Evolutionary conservation across 2,329 filamentous ascomycete species (phyloP).

Genomic region (Chalara sp.): DNA sequence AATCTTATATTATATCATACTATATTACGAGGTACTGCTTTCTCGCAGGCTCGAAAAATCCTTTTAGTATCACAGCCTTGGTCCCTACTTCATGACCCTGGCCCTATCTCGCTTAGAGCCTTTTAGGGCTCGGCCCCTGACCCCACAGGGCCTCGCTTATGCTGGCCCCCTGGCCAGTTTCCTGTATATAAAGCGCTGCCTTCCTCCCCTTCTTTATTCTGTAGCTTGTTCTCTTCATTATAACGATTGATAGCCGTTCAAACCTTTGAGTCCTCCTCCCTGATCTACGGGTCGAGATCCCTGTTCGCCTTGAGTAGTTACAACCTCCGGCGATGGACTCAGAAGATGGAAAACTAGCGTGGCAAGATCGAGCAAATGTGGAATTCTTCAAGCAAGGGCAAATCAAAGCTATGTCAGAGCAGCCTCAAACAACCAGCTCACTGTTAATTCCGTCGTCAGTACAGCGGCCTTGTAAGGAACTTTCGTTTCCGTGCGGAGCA

Average conservation of each 20-base stretch:
- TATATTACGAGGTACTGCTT: no score
- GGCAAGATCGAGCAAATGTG: conserved; percentile 26
- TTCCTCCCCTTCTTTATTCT: no score
- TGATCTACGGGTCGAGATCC: no score
- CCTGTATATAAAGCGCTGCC: background rate
- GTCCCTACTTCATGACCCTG: no score
- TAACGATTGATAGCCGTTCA: no score
- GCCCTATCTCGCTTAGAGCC: no score
- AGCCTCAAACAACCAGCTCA: conserved; percentile 28
- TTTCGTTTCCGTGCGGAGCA: conserved; percentile 8
- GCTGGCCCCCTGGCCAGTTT: conserved; percentile 24
- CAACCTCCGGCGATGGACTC: conserved; percentile 28
- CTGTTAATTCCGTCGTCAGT: conserved; percentile 24
- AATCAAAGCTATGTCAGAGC: conserved; percentile 28
- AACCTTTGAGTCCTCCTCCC: no score
- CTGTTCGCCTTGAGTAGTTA: conserved; percentile 15
- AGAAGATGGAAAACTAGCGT: conserved; percentile 25
- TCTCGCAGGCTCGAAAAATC: no score
- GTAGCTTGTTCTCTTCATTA: no score
- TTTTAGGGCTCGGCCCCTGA: no score
- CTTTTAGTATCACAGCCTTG: no score
- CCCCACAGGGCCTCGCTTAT: conserved; percentile 22
- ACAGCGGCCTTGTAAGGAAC: conserved; percentile 26
- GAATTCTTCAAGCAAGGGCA: conserved; percentile 29
- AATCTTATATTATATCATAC: no score